These are phyloP conservation scores for Evernia prunastri DNA, from an alignment of 495 filamentous ascomycete species.

Conservation along the genomic window DNA sequence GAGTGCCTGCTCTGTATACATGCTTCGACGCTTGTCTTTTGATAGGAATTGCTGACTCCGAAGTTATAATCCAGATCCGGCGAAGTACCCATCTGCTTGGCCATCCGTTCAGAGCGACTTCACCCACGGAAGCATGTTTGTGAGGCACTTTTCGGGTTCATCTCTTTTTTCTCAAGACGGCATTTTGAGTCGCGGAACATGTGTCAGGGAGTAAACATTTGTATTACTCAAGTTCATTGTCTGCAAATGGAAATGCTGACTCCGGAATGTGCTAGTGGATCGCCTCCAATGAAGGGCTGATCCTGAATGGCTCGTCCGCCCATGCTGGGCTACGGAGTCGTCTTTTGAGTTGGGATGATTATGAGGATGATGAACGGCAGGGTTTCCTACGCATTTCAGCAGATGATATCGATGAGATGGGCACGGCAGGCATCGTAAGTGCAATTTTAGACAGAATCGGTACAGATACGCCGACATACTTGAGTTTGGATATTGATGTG, in stretches of 20 bases:
- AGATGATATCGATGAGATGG: constrained; percentile 60
- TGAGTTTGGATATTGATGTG: constrained; percentile 72
- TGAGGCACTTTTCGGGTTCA: too few relatives aligned
- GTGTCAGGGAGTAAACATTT: too few relatives aligned
- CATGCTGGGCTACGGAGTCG: constrained; percentile 74
- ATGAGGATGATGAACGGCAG: constrained; percentile 54
- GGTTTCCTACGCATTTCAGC: constrained; percentile 59
- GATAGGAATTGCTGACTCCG: not conserved
- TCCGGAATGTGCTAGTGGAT: too few relatives aligned
- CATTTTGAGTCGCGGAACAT: too few relatives aligned
- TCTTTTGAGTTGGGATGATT: constrained; percentile 64
- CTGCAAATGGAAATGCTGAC: too few relatives aligned
- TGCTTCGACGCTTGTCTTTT: not conserved
- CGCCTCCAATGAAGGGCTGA: constrained; percentile 65
- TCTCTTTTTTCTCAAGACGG: too few relatives aligned
- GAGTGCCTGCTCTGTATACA: not conserved
- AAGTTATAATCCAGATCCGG: constrained; percentile 41
- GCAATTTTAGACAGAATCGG: constrained; percentile 53
- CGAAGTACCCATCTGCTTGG: constrained; percentile 71
- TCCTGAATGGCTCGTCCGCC: constrained; percentile 60
- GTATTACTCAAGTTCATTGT: too few relatives aligned
- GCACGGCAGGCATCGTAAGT: constrained; percentile 51
- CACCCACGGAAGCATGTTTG: constrained; percentile 82
- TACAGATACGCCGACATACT: constrained; percentile 58
- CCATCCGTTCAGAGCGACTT: constrained; percentile 60